phyloP scores from a whole-genome alignment of 768 basidiomycete species.

The Auricularia sp. region DNA sequence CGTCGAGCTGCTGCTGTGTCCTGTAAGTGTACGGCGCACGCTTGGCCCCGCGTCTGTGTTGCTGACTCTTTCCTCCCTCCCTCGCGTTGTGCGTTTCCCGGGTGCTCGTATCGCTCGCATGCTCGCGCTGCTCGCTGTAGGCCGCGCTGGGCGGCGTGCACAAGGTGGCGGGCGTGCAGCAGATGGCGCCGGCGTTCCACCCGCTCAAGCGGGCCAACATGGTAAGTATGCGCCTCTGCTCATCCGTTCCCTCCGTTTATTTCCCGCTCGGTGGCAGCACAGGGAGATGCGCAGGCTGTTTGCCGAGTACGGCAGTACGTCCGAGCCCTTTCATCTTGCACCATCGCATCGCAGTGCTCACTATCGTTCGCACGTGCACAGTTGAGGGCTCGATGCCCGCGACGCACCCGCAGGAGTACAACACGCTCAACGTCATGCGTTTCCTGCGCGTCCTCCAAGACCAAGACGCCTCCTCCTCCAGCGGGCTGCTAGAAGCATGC shows the following conservation, averaged over 20 bases:
- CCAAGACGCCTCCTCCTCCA: too few species aligned
- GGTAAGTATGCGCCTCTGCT: too few species aligned
- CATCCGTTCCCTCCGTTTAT: too few species aligned
- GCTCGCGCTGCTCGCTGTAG: neutral
- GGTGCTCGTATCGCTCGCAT: too few species aligned
- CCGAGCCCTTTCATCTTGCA: too few species aligned
- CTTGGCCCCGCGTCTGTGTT: too few species aligned
- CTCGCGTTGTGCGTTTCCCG: too few species aligned
- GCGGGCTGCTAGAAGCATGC: neutral
- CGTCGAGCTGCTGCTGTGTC: slow-evolving; percentile 89
- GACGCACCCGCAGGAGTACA: neutral
- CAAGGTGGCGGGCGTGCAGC: neutral
- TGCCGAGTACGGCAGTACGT: neutral
- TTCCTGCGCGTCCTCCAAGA: slow-evolving; percentile 4
- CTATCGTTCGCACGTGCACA: neutral
- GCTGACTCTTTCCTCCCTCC: too few species aligned
- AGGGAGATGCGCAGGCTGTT: neutral
- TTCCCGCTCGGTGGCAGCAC: neutral
- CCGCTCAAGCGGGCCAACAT: neutral
- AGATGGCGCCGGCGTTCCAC: neutral
- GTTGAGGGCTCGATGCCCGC: neutral
- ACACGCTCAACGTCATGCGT: slow-evolving; percentile 3
- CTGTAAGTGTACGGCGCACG: slow-evolving; percentile 44
- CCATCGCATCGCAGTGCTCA: too few species aligned
- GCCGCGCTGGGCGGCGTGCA: neutral